Evolutionary conservation across 2,329 filamentous ascomycete species (phyloP).

Genomic region (Emergomyces orientalis): DNA sequence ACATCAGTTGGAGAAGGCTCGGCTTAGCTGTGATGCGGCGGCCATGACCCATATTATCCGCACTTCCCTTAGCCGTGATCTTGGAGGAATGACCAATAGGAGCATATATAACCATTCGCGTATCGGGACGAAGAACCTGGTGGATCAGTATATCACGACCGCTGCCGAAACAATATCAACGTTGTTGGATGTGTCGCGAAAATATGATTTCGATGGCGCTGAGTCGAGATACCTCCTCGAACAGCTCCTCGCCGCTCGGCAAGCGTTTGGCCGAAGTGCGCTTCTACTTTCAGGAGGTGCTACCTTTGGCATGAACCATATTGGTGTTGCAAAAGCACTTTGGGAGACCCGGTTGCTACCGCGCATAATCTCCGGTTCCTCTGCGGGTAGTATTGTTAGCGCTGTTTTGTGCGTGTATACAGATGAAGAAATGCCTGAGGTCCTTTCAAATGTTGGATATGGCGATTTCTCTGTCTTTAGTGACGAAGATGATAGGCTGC

Average conservation of each 20-base stretch:
- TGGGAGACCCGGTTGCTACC: slow-evolving; percentile 67
- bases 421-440: slow-evolving; percentile 64
- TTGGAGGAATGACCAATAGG: slow-evolving; percentile 78
- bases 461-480: slow-evolving; percentile 78
- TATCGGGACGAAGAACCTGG: slow-evolving; percentile 75
- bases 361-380: slow-evolving; percentile 78
- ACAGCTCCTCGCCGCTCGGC: slow-evolving; percentile 60
- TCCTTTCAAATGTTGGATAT: slow-evolving; percentile 63
- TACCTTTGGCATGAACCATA: slow-evolving; percentile 86
- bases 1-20: slow-evolving; percentile 63
- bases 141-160: slow-evolving; percentile 78
- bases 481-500: slow-evolving; percentile 49
- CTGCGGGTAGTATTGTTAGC: slow-evolving; percentile 78
- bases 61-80: slow-evolving; percentile 66
- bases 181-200: slow-evolving; percentile 55
- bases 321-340: slow-evolving; percentile 74
- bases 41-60: slow-evolving; percentile 73
- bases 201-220: slow-evolving; percentile 43
- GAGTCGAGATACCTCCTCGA: slow-evolving; percentile 56
- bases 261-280: slow-evolving; percentile 77
- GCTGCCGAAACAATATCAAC: slow-evolving; percentile 64
- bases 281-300: slow-evolving; percentile 75
- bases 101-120: slow-evolving; percentile 76
- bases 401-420: slow-evolving; percentile 68
- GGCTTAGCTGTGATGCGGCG: slow-evolving; percentile 59